Evolutionary conservation across 164 flowering plant genomes (phyloP), one percentile per base, ranked within the genome.

Genomic region (Pachysandra terminalis): DNA sequence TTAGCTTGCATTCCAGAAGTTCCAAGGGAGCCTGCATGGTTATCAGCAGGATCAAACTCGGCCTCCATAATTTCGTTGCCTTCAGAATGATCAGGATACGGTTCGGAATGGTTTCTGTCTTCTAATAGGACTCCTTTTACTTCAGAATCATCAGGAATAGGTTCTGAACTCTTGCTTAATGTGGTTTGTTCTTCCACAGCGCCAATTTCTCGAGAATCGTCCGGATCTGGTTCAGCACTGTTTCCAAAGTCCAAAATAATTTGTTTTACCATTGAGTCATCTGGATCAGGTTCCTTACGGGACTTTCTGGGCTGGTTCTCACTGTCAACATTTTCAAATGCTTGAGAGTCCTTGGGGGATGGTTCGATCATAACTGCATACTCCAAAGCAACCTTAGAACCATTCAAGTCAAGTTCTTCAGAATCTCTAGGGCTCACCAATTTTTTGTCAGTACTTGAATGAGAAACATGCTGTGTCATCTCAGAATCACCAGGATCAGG

Each of bases 11-110:
- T 51, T 28, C 37, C 58, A 27, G 78, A 64, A 40, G 52, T 40
- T 45, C 15, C 76, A 41, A 17, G 17, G 48, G 59, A 51, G 5
- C 27, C 53, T 16, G 37, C 73, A n/a, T 65, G 9, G 60, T 28
- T 54, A 63, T 80, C 81, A 75, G 79, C 82, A 67, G 87, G 81
- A 73, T 79, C 81, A 26, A 82, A 75, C 56, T 81, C 77, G 65
- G 61, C 61, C 64, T 65, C 67, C 32, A 61, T 6, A 8, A 53
- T 12, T 28, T 16, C 68, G 19, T 41, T 61, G n/a, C 16, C 22
- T 35, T 22, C 52, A 45, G 51, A 68, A 58, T 79, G 75, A 72
- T 66, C 75, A 5, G 71, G 75, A 69, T 71, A 76, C 45, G 74
- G 68, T 64, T 75, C 71, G 27, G 45, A n/a, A 15, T 55, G 45